Evolutionary conservation across 129 eudicot species (phyloP), one percentile per base, ranked within the genome.

Genomic region (Artemisia annua): DNA sequence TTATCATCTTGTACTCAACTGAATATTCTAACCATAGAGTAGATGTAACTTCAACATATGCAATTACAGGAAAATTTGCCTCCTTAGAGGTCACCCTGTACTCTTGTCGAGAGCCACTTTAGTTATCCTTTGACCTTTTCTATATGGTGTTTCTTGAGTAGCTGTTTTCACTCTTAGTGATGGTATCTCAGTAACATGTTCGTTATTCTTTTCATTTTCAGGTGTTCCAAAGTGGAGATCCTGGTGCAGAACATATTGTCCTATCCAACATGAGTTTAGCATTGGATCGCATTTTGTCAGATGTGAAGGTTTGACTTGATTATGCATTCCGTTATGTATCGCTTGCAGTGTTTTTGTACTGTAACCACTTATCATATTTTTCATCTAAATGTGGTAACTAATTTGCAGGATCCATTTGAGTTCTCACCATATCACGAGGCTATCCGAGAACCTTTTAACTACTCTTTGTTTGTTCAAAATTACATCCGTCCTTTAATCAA

Each of bases 361-460:
- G 5, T 30, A 30, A 30, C 35, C 0, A 30, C 35, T 15, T 15
- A 56, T 39, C 28, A 16, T 73, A 28, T 72, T 44, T 19, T 56
- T 55, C 58, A 43, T 24, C 44, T 3, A 17, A 67, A 44, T 20
- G 12, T 71, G 71, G 62, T 26, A 52, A 11, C 72, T 59, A 32
- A 14, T 52, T 89, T 80, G 66, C 92, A 92, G 96, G 98, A 89
- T 19, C 96, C 96, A n/a, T 92, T 75, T 80, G 87, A 76, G 53
- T 95, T 95, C 86, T 80, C 97, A 43, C 91, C 99, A 49, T 76
- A 95, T 85, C 99, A 95, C 63, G 73, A 76, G 72, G 97, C 99
- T 65, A 85, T 92, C 35, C 87, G 87, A 66, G 88, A 85, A 75
- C 98, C 96, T 28, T 83, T 89, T 69, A 86, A 92, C 77, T 92